A percentile compares a stretch with the other conserved stretches of the same genome.
These are phyloP conservation scores for Hyphodiscus hymeniophilus DNA, from an alignment of 495 filamentous ascomycete genomes.

Conservation along the genomic window DNA sequence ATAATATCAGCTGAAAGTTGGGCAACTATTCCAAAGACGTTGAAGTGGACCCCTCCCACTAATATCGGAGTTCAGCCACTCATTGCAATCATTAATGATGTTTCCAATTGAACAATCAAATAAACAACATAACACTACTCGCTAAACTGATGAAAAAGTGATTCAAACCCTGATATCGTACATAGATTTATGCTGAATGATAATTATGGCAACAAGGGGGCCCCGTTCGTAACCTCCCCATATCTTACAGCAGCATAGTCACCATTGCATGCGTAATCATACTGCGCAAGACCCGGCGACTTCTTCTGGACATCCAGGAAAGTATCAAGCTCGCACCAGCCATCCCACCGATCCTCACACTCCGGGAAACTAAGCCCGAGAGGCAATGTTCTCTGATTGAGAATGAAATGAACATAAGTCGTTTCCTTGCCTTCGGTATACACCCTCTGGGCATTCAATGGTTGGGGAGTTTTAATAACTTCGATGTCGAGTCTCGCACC, in stretches of 20 bases:
- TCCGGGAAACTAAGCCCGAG: conserved; percentile 45
- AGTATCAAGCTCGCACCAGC: conserved; percentile 53
- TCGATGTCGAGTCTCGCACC: conserved; percentile 56
- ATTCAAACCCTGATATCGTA: not conserved
- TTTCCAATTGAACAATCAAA: no score
- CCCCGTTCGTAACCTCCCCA: conserved; percentile 34
- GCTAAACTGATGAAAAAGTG: no score
- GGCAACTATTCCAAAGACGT: no score
- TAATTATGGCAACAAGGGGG: conserved; percentile 14
- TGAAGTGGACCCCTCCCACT: no score
- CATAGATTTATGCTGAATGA: not conserved
- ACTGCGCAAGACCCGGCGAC: conserved; percentile 37
- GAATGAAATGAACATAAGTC: conserved; percentile 54
- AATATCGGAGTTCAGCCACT: no score
- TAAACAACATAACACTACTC: no score
- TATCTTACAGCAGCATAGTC: conserved; percentile 34
- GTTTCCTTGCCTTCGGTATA: conserved; percentile 34
- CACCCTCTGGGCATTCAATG: conserved; percentile 35
- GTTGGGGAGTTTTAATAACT: conserved; percentile 47
- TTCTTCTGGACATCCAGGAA: conserved; percentile 44
- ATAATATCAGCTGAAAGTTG: no score
- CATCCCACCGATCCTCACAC: conserved; percentile 52
- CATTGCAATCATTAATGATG: no score
- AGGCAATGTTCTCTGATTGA: conserved; percentile 56
- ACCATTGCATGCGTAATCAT: conserved; percentile 46